Evolutionary conservation across 2,329 filamentous ascomycete species (phyloP).

Genomic region (Herpotrichia juniperi): DNA sequence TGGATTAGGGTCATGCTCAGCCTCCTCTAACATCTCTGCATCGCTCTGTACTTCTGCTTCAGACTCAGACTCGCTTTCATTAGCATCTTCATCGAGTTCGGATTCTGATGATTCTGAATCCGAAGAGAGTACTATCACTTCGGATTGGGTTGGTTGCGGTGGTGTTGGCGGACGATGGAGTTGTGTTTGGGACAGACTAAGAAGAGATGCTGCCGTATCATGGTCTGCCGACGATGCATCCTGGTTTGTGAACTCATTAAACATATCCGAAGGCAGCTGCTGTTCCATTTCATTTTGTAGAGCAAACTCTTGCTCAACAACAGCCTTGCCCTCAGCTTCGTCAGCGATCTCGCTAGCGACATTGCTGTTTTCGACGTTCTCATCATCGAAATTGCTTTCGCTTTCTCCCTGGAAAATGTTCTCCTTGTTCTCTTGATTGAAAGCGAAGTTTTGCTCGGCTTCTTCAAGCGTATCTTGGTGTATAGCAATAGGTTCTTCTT

Average conservation of each 20-base stretch:
- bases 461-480: neutral
- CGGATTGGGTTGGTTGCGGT: constrained; percentile 2
- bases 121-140: constrained; percentile 21
- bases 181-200: neutral
- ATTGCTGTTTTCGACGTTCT: neutral
- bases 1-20: neutral
- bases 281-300: neutral
- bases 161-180: neutral
- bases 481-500: neutral
- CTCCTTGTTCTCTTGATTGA: neutral
- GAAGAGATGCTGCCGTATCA: neutral
- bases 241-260: neutral
- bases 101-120: constrained; percentile 17
- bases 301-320: neutral
- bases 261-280: neutral
- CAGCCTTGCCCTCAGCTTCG: neutral
- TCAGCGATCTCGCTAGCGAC: neutral
- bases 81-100: constrained; percentile 8
- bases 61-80: constrained; percentile 1
- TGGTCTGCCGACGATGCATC: neutral
- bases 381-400: neutral
- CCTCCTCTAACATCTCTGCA: neutral
- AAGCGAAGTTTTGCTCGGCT: neutral
- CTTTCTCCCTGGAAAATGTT: neutral
- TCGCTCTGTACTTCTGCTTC: neutral